Evolutionary conservation across 495 filamentous ascomycete genomes (phyloP).

Genomic region (Penicillium lagena): DNA sequence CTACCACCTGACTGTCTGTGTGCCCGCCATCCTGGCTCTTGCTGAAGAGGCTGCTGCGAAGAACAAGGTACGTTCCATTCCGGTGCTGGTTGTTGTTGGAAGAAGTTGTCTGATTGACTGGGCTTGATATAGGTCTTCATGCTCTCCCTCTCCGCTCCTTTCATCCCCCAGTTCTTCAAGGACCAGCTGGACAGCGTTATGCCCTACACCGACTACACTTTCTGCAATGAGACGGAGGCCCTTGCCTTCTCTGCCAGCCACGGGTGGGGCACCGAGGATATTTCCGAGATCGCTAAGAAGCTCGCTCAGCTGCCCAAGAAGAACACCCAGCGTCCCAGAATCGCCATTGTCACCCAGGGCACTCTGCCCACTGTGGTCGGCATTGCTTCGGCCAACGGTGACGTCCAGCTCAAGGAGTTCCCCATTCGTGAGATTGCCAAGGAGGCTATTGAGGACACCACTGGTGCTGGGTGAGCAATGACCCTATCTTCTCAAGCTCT

Average conservation of each 20-base stretch:
- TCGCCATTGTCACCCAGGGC: conserved; percentile 90
- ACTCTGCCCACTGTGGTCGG: conserved; percentile 83
- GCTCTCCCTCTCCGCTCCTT: conserved; percentile 86
- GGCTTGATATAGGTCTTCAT: conserved; percentile 56
- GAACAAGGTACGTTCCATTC: conserved; percentile 57
- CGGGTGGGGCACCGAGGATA: conserved; percentile 60
- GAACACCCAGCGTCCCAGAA: conserved; percentile 70
- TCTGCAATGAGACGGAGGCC: conserved; percentile 96
- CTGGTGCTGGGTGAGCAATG: conserved; percentile 71
- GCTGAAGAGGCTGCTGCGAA: conserved; percentile 80
- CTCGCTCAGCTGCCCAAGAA: conserved; percentile 85
- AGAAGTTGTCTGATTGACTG: not conserved
- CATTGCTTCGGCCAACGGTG: conserved; percentile 48
- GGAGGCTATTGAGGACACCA: conserved; percentile 85
- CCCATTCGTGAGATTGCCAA: conserved; percentile 69
- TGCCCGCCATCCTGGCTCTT: conserved; percentile 80
- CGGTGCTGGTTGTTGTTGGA: too few species aligned
- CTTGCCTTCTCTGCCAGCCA: conserved; percentile 77
- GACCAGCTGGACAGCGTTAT: conserved; percentile 78
- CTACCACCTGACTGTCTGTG: conserved; percentile 84
- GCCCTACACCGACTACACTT: conserved; percentile 91
- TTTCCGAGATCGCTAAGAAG: conserved; percentile 80
- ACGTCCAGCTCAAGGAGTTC: conserved; percentile 66
- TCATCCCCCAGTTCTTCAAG: conserved; percentile 97
- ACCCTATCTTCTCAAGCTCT: too few species aligned